Base-by-base conservation (phyloP, 116 monocot genomes). In the Posidonia oceanica region DNA sequence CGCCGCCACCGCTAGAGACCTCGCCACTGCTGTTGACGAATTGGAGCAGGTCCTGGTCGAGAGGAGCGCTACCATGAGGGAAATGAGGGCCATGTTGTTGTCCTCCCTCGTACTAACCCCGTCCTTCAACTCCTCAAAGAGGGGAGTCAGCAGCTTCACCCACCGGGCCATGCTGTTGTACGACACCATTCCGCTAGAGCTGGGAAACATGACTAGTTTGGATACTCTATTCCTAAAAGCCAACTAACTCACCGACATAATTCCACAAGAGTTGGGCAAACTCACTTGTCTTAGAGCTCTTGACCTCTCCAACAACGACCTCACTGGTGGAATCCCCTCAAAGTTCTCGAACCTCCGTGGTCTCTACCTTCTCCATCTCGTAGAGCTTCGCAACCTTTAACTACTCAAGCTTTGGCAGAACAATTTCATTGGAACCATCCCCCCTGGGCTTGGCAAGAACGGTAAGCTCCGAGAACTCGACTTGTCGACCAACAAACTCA, bases 401-500 rank as follows among this genome's bases (percentile, higher is more conserved):
- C 74, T 85, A 3, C 73, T 97, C 5, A 92, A 87, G 69, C 78
- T 97, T 0, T 92, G 89, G 89, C 85, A 82, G 75, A 97, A 97
- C 80, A 97, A 97, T 67, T 85, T 97, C 72, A 97, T 92, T 15
- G 87, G 97, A 7, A 21, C 63, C 18, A 85, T 97, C 48, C 97
- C 97, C 1, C 48, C 63, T 8, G 70, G 63, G 42, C 87, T 97
- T 17, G 92, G 97, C 3, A 37, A 40, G 29, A 87, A 82, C 7
- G 71, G 74, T 18, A 66, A 22, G 70, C 76, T 97, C 38, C 69
- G 85, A 13, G 92, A 83, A 62, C 54, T 97, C 6, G 96, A 97
- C 64, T 72, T 94, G 10, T 94, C 94, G 0, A 79, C 91, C 4
- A 94, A 94, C 80, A 90, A 88, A 81, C 91, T 94, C 66, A 91